Conservation (phyloP, 75 land plant species). For the Cryptomeria japonica region DNA sequence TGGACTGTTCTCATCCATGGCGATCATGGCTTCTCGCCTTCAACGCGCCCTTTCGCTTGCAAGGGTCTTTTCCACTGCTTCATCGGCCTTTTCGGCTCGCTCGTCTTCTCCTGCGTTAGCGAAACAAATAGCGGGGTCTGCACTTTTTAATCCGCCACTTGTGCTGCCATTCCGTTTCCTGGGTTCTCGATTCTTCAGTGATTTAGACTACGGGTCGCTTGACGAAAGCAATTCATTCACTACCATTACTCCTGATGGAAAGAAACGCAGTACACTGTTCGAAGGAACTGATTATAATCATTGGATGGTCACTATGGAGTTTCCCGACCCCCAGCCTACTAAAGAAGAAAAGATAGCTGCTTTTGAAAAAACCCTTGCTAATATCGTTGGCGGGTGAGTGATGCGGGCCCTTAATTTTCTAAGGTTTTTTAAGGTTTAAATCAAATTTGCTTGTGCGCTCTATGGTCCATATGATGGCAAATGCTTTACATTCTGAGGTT, state of each 20-base stretch:
- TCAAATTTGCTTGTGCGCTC: neutral
- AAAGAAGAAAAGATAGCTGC: constrained; percentile 1
- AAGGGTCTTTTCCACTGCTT: neutral
- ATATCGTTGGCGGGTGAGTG: constrained; percentile 1
- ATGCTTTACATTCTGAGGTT: no score
- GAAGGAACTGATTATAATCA: constrained; percentile 1
- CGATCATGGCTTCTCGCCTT: constrained; percentile 7
- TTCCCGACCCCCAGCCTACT: neutral
- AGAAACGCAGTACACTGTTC: neutral
- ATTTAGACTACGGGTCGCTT: neutral
- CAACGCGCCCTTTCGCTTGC: neutral
- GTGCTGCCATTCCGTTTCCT: neutral
- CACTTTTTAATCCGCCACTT: neutral
- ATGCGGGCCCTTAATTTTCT: neutral
- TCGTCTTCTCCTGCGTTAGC: neutral
- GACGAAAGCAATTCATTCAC: no score
- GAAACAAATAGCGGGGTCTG: no score
- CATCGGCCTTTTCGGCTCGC: neutral
- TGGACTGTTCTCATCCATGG: neutral
- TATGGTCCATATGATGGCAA: neutral
- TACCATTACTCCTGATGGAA: neutral
- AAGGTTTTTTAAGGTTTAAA: neutral
- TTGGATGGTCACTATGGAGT: constrained; percentile 9
- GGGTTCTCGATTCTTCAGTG: neutral
- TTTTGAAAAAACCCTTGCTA: neutral